These are phyloP conservation scores for Mucor racemosus DNA, from an alignment of 371 early-diverging fungal species.

Conservation along the genomic window DNA sequence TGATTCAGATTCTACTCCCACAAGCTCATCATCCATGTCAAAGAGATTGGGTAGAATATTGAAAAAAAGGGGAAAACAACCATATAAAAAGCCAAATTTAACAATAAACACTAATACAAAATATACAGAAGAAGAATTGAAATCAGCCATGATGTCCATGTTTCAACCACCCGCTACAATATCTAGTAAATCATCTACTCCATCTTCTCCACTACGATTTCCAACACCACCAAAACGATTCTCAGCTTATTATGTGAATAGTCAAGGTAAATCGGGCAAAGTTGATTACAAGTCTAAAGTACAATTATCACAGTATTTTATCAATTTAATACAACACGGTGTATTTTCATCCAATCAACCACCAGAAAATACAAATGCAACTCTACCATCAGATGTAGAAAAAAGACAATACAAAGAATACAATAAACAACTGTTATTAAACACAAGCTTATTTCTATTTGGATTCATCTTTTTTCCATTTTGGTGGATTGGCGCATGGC, in stretches of 20 bases:
- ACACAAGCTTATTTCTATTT: slow-evolving; percentile 15
- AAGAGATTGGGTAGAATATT: slow-evolving; percentile 13
- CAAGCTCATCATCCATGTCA: slow-evolving; percentile 18
- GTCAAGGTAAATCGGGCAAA: slow-evolving; percentile 12
- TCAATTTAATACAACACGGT: slow-evolving; percentile 5
- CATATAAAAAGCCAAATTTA: not conserved
- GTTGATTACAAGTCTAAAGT: not conserved
- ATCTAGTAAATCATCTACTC: slow-evolving; percentile 13
- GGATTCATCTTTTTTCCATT: slow-evolving; percentile 24
- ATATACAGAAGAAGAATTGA: not conserved
- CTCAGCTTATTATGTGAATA: slow-evolving; percentile 22
- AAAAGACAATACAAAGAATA: not conserved
- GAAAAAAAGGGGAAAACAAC: slow-evolving; percentile 25
- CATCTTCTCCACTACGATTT: not conserved
- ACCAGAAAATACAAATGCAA: too few species aligned
- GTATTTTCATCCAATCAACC: not conserved
- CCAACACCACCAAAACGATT: slow-evolving; percentile 26
- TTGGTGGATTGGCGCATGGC: slow-evolving; percentile 28
- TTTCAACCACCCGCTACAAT: slow-evolving; percentile 25
- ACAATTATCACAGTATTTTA: not conserved
- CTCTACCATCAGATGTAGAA: not conserved
- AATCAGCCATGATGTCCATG: slow-evolving; percentile 3
- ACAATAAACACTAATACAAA: not conserved
- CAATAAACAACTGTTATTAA: not conserved
- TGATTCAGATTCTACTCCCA: not conserved